Base-by-base conservation (phyloP, 345 rosid species). In the Gossypium australe region DNA sequence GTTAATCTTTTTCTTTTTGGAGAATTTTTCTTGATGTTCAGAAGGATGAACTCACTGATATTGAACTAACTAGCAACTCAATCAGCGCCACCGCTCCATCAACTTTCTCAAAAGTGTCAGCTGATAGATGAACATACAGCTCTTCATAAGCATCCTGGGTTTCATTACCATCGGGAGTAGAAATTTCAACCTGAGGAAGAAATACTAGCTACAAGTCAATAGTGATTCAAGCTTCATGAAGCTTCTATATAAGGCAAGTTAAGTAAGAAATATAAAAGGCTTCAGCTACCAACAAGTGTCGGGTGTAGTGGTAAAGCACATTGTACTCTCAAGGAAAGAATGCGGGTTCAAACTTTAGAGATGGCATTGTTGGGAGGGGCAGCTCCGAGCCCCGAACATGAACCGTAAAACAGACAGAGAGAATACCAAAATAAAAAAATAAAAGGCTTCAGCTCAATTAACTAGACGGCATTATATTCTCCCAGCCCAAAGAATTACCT, bases 71-170 rank as follows among this genome's bases (percentile, higher is more conserved):
- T 74, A 91, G 89, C 84, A 90, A 81, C 83, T 91, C 94, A 75
- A 93, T 85, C 49, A 95, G 83, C 67, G 89, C 83, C 75, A 90
- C 91, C 51, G 98, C 98, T 68, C 89, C 89, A 80, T 95, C 98
- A 57, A 91, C 93, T 86, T 95, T 95, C 76, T 91, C 94, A 82
- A 80, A 91, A 24, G 91, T 86, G 69, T 93, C 94, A 16, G 97
- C 97, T 64, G 94, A 86, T 82, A 95, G 79, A 72, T 82, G 88
- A 75, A 93, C 83, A 67, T 79, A 82, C 67, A 95, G 79, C 77
- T 89, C 94, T 81, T 93, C 83, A 80, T 82, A 89, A n/a, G 82
- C 75, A 69, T 62, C 72, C 58, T 78, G 83, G 76, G 75, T 67
- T 58, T 84, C 88, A 77, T 71, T 83, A 70, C 78, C 87, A 81